Evolutionary conservation across 176 grass and related monocot species (phyloP).

Genomic region (Lolium perenne): DNA sequence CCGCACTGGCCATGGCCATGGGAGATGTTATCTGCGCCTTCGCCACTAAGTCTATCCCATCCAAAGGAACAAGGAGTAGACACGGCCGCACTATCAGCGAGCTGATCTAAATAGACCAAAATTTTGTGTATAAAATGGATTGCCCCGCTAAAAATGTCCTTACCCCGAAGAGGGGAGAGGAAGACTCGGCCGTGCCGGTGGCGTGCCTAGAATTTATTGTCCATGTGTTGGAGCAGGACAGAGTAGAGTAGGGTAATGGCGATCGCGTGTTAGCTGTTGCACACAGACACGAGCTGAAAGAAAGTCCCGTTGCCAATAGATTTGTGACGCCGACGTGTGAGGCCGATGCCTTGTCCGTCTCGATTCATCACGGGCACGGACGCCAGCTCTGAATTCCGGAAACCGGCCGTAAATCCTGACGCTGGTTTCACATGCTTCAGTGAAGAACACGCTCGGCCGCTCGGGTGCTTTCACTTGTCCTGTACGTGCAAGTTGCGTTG

Average conservation of each 20-base stretch:
- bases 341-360: not conserved
- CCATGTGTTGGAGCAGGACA: not conserved
- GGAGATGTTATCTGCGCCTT: too few species aligned
- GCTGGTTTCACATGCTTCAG: constrained; percentile 3
- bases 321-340: constrained; percentile 26
- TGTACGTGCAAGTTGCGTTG: not conserved
- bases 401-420: constrained; percentile 16
- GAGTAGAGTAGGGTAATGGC: not conserved
- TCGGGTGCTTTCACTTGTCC: not conserved
- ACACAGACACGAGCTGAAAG: not conserved
- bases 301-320: constrained; percentile 35
- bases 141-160: not conserved
- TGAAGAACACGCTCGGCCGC: too few species aligned
- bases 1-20: too few species aligned
- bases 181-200: not conserved
- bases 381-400: not conserved
- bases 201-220: not conserved
- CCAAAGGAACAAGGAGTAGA: too few species aligned
- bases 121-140: too few species aligned
- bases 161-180: too few species aligned
- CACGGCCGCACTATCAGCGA: too few species aligned
- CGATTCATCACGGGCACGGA: not conserved
- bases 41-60: too few species aligned
- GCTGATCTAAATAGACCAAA: too few species aligned
- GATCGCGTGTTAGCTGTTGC: not conserved